Evolutionary conservation across 169 alveolate genomes (phyloP).

Genomic region (Plasmodium adleri): DNA sequence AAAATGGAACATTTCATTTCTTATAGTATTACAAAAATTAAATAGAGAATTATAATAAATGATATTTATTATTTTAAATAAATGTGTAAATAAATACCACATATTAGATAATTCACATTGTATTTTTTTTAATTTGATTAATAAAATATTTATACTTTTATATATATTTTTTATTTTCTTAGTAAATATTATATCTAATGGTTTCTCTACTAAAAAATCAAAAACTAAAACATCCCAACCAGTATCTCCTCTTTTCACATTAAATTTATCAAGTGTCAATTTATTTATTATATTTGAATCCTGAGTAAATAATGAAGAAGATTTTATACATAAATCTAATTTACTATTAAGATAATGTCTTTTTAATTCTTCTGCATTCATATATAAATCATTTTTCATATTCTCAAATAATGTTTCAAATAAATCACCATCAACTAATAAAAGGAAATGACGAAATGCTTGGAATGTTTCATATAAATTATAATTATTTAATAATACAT

Average conservation of each 20-base stretch:
- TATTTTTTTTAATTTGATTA: slow-evolving; percentile 60
- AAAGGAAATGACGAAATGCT: slow-evolving; percentile 66
- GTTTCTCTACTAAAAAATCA: slow-evolving; percentile 50
- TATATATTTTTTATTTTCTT: slow-evolving; percentile 40
- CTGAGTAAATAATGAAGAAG: slow-evolving; percentile 51
- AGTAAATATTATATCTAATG: slow-evolving; percentile 66
- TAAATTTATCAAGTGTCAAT: slow-evolving; percentile 32
- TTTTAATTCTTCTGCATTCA: slow-evolving; percentile 73
- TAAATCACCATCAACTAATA: slow-evolving; percentile 66
- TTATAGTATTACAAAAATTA: slow-evolving; percentile 43
- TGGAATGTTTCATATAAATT: slow-evolving; percentile 47
- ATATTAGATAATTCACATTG: slow-evolving; percentile 56
- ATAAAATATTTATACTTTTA: slow-evolving; percentile 43
- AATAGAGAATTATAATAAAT: slow-evolving; percentile 54
- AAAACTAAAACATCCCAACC: slow-evolving; percentile 73
- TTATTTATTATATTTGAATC: slow-evolving; percentile 34
- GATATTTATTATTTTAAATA: slow-evolving; percentile 60
- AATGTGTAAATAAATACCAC: slow-evolving; percentile 71
- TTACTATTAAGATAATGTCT: slow-evolving; percentile 53
- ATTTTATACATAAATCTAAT: slow-evolving; percentile 53
- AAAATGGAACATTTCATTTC: slow-evolving; percentile 76
- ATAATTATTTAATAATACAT: slow-evolving; percentile 31
- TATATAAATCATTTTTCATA: slow-evolving; percentile 68
- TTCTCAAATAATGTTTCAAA: slow-evolving; percentile 65
- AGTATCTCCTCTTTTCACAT: slow-evolving; percentile 50